Percentiles rank a stretch among this genome's conserved stretches.
These are phyloP conservation scores for Tricladium varicosporioides DNA, from an alignment of 2,329 filamentous ascomycete species.

Conservation along the genomic window DNA sequence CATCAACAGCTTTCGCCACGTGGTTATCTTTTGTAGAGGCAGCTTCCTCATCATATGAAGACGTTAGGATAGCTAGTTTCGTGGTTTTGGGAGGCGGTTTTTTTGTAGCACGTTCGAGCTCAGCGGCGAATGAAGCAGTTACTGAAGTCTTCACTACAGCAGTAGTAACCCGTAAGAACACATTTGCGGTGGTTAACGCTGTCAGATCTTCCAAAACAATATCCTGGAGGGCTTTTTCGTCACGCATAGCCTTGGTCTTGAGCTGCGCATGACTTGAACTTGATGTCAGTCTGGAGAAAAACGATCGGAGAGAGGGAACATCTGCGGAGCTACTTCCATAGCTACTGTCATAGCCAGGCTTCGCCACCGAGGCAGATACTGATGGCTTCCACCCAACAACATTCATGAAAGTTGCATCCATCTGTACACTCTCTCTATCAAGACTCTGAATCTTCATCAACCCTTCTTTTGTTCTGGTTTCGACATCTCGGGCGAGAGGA, in stretches of 20 bases:
- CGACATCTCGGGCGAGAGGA: slow-evolving; percentile 72
- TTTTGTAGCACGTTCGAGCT: slow-evolving; percentile 93
- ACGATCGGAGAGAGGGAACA: slow-evolving; percentile 67
- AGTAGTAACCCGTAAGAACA: slow-evolving; percentile 86
- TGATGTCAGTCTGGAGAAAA: slow-evolving; percentile 76
- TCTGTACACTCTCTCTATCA: slow-evolving; percentile 83
- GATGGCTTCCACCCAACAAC: slow-evolving; percentile 80
- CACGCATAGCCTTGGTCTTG: slow-evolving; percentile 55
- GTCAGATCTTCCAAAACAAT: slow-evolving; percentile 70
- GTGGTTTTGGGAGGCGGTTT: slow-evolving; percentile 91
- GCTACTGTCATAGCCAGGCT: slow-evolving; percentile 25
- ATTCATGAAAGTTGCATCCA: slow-evolving; percentile 87
- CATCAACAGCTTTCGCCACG: slow-evolving; percentile 62
- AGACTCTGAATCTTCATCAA: slow-evolving; percentile 85
- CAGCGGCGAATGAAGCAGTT: slow-evolving; percentile 68
- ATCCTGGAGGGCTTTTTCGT: slow-evolving; percentile 62
- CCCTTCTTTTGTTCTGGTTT: slow-evolving; percentile 79
- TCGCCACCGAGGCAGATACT: slow-evolving; percentile 35
- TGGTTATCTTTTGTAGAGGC: slow-evolving; percentile 46
- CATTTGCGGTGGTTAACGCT: slow-evolving; percentile 68
- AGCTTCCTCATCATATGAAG: slow-evolving; percentile 82
- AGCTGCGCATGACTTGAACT: slow-evolving; percentile 48
- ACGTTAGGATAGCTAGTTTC: slow-evolving; percentile 82
- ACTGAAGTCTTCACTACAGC: slow-evolving; percentile 79
- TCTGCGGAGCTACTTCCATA: slow-evolving; percentile 50